Conservation (phyloP, 306 rosid genomes). For the Datisca glomerata region DNA sequence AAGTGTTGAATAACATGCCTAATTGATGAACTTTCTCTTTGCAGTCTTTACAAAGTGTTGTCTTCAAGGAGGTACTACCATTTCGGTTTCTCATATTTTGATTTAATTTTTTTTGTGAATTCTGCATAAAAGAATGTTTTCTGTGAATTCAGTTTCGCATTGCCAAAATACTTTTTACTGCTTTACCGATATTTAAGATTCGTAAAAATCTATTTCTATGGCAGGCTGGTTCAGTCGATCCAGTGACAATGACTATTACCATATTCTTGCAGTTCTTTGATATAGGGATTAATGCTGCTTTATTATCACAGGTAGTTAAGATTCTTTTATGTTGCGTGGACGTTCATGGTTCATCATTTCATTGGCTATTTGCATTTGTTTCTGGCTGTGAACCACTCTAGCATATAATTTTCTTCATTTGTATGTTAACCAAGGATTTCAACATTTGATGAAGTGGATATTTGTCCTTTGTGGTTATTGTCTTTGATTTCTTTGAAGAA, state of each 20-base stretch:
- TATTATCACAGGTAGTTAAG: conserved; percentile 78
- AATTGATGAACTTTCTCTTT: conserved; percentile 26
- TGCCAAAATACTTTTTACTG: not conserved
- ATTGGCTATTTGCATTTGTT: not conserved
- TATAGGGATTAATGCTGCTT: conserved; percentile 87
- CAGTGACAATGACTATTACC: conserved; percentile 78
- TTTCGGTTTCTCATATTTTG: not conserved
- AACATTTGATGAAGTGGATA: not conserved
- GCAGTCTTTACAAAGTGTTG: conserved; percentile 99
- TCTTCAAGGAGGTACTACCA: conserved; percentile 79
- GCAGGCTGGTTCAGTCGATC: conserved; percentile 98
- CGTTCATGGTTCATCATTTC: too few relatives aligned
- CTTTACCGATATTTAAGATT: not conserved
- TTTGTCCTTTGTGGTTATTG: too few relatives aligned
- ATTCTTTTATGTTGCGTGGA: not conserved
- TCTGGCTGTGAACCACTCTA: not conserved
- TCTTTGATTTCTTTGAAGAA: too few relatives aligned
- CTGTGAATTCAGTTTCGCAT: too few relatives aligned
- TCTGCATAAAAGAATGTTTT: too few relatives aligned
- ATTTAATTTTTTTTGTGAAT: too few relatives aligned
- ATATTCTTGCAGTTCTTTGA: conserved; percentile 92
- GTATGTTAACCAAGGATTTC: not conserved
- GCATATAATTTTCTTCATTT: not conserved
- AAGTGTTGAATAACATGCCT: too few relatives aligned
- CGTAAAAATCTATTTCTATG: conserved; percentile 8